Evolutionary conservation across 1,284 basidiomycete species (phyloP), one percentile per base, ranked within the genome.

Genomic region (Boletus smithii): DNA sequence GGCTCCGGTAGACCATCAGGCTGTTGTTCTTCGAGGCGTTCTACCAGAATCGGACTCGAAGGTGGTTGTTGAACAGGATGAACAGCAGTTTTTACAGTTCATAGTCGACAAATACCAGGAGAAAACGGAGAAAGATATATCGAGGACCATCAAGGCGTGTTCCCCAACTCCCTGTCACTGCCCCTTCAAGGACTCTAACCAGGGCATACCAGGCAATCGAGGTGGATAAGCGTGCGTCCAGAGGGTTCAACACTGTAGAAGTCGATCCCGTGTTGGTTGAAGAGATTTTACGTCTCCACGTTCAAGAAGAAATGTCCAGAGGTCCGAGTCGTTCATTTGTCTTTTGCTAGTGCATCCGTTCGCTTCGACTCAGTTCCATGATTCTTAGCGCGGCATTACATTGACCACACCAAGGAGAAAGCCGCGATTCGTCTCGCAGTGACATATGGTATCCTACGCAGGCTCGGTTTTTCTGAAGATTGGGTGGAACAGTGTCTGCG

Each of bases 71-170:
- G 68, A 72, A 23, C 73, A 71, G 38, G 69, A 65, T n/a, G 79
- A 80, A 58, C 78, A 83, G 48, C 74, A 59, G 22, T 49, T 57
- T 29, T 66, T 88, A 43, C 85, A 89, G 66, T 68, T 61, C 44
- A 62, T 92, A 37, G 79, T 94, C 0, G 93, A 97, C 54, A 85
- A 81, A 58, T 72, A 90, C 26, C 90, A 95, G 59, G 91, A 95
- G 14, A 91, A 85, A 58, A 88, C 81, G 3, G 92, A 97, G 62
- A 95, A 88, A 68, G 97, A 98, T 58, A 81, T 95, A 44, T 68
- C 74, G 2, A 78, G 92, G 59, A 67, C 71, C 22, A 53, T 80
- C 49, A 81, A 79, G 68, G 78, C 72, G 53, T 49, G 49, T 51
- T 37, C 31, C 17, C 14, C 27, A 16, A n/a, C 26, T 24, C 38